Percentiles rank a stretch among this genome's conserved stretches.
Evolutionary conservation across 345 rosid genomes (phyloP).

Genomic region (Melastoma malabathricum): DNA sequence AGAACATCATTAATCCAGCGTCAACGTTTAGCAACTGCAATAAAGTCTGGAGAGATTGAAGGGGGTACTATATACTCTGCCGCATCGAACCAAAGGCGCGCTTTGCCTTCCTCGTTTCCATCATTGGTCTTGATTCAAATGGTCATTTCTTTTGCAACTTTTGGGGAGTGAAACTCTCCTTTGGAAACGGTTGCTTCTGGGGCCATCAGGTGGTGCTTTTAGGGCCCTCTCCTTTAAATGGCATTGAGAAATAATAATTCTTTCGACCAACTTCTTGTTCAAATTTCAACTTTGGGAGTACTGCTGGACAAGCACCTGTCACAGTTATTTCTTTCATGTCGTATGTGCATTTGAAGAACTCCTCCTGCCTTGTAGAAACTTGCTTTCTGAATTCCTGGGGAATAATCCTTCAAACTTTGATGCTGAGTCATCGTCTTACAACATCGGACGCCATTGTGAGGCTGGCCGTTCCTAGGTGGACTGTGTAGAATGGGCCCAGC

Average conservation of each 20-base stretch:
- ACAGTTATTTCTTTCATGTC: no score
- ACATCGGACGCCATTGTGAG: neutral
- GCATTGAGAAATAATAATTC: neutral
- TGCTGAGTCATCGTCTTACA: neutral
- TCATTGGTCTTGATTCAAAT: neutral
- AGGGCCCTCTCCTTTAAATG: neutral
- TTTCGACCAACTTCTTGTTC: neutral
- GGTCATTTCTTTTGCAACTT: neutral
- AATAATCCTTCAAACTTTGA: no score
- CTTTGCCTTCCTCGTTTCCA: no score
- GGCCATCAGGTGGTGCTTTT: neutral
- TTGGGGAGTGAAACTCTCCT: neutral
- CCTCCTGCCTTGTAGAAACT: no score
- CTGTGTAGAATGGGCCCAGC: neutral
- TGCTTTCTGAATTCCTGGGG: no score
- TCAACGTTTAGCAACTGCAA: slow-evolving; percentile 8
- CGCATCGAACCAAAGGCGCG: neutral
- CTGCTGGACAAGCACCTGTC: no score
- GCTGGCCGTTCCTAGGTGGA: neutral
- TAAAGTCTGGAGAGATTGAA: slow-evolving; percentile 15
- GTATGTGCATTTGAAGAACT: no score
- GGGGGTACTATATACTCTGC: slow-evolving; percentile 16
- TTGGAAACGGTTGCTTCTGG: neutral
- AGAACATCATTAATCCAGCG: slow-evolving; percentile 34
- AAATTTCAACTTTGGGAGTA: neutral